Base-by-base conservation (phyloP, 202 grass and related monocot genomes). In the Carex sylvatica region DNA sequence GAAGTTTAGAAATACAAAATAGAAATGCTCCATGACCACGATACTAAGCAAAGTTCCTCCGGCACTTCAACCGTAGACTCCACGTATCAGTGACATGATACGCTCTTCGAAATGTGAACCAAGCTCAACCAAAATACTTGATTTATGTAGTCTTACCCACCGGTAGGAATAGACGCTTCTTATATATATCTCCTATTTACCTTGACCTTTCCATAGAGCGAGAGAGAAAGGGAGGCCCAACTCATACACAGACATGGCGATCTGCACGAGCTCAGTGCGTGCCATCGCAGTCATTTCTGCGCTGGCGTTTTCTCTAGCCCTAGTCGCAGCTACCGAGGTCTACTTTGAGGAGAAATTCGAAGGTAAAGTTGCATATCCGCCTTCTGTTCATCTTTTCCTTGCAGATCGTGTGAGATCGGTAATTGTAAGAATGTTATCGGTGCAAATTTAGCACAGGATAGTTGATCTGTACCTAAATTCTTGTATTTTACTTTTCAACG, bases 331-430 rank as follows among this genome's bases (percentile, higher is more conserved):
- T 10, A 89, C 58, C 19, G 88, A 97, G 35, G 88, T 97, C 87
- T 97, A 85, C 87, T 92, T 94, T 71, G 87, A 94, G 85, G 94
- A 94, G 88, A 90, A 85, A 75, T 97, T 97, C 83, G 88, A 83
- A 82, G 92, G 94, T 97, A 91, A 83, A 23, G 47, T 44, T 20
- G n/a, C 38, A 24, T 82, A 69, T 68, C 54, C 18, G 54, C 0
- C 55, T 42, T 18, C 75, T 4, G 11, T 66, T 12, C 12, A 14
- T 23, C 49, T 53, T 12, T 51, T 80, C 60, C 36, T 23, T 12
- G 55, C 20, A 19, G 46, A 82, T 87, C 44, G 71, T 18, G 55
- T 49, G 61, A 65, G n/a, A 63, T 26, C 40, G 19, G 31, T 22
- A 35, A 74, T 19, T 24, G 13, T 54, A 51, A 52, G 20, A 22